Conservation (phyloP, 768 basidiomycete genomes). For the Phylloporus sp. region DNA sequence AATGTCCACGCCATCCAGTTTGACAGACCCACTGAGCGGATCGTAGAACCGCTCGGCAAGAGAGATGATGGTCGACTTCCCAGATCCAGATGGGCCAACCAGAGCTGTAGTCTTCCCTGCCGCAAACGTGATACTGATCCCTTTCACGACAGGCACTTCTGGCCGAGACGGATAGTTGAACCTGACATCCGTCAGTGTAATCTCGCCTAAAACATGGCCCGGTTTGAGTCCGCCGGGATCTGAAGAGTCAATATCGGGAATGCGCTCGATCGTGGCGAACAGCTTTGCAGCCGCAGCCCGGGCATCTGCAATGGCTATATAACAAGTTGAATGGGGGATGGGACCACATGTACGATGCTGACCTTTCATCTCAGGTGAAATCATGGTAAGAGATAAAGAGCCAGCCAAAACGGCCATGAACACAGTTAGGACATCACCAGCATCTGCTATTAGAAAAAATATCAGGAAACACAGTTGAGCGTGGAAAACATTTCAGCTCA, state of each 20-base stretch:
- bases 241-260: constrained; percentile 82
- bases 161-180: constrained; percentile 89
- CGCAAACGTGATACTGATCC: constrained; percentile 57
- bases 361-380: constrained; percentile 89
- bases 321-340: neutral
- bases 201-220: constrained; percentile 61
- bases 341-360: constrained; percentile 1
- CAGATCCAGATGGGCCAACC: constrained; percentile 76
- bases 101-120: constrained; percentile 76
- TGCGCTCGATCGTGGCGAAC: constrained; percentile 80
- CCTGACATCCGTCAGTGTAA: constrained; percentile 65
- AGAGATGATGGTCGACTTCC: constrained; percentile 71
- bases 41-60: constrained; percentile 90
- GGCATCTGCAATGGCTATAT: constrained; percentile 69
- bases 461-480: neutral
- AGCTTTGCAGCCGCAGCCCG: constrained; percentile 85
- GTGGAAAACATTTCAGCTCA: constrained; percentile 20
- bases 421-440: constrained; percentile 79
- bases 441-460: constrained; percentile 40
- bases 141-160: constrained; percentile 72
- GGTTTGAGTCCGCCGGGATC: constrained; percentile 63
- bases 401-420: constrained; percentile 83
- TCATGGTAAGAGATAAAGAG: constrained; percentile 79
- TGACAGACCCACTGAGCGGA: constrained; percentile 60
- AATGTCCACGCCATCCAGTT: too few species aligned